phyloP scores from a whole-genome alignment of 2,329 filamentous ascomycete genomes.

The Amesomyces nigricolor region DNA sequence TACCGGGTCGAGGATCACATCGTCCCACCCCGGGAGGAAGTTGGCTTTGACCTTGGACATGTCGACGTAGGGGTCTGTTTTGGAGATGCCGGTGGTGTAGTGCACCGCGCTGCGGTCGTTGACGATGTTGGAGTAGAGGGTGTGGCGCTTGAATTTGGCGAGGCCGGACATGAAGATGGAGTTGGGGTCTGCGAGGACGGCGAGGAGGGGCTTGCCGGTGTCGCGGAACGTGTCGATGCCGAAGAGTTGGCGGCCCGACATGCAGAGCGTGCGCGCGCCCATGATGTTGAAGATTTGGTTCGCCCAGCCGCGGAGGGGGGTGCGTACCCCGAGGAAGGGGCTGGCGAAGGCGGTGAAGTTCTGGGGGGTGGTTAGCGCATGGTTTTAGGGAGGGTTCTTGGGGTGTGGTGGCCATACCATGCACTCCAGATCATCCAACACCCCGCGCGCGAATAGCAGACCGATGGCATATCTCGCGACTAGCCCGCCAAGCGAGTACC shows the following conservation, averaged over 20 bases:
- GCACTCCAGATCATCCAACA: conserved; percentile 73
- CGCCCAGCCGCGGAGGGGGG: conserved; percentile 59
- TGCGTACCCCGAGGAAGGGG: conserved; percentile 72
- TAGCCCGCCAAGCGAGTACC: conserved; percentile 85
- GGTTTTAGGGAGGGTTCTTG: not conserved
- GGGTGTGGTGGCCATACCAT: conserved; percentile 45
- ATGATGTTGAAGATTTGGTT: conserved; percentile 76
- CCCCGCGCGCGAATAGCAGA: conserved; percentile 71
- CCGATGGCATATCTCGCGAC: conserved; percentile 83
- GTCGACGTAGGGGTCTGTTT: conserved; percentile 70
- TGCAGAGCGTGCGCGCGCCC: conserved; percentile 72
- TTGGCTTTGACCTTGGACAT: conserved; percentile 63
- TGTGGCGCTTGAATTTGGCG: conserved; percentile 67
- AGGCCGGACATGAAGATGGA: conserved; percentile 83
- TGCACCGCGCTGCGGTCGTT: conserved; percentile 80
- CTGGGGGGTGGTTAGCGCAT: conserved; percentile 32
- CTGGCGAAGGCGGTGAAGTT: conserved; percentile 93
- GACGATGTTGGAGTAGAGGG: conserved; percentile 77
- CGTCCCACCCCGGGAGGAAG: conserved; percentile 66
- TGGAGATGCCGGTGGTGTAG: conserved; percentile 75
- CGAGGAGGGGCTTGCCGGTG: conserved; percentile 72
- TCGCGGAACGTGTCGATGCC: conserved; percentile 79
- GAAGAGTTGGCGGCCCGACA: conserved; percentile 82
- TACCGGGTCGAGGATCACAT: conserved; percentile 66
- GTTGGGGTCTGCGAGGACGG: conserved; percentile 73